Evolutionary conservation across 495 filamentous ascomycete genomes (phyloP).

Genomic region (Penicillium arizonense): DNA sequence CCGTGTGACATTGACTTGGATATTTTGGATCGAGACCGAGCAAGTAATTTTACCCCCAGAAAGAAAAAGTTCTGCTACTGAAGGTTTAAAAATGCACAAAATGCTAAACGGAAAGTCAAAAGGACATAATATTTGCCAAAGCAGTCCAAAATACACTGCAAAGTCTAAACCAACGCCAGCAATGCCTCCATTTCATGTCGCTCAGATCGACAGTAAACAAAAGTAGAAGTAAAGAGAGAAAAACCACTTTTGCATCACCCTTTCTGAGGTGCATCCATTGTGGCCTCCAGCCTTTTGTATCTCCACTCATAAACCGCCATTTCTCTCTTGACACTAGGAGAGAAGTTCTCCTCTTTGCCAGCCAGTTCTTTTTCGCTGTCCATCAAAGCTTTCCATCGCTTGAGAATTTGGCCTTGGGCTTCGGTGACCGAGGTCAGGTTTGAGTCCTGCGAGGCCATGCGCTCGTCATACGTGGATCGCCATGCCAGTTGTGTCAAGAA

Average conservation of each 20-base stretch:
- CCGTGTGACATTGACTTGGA: conserved; percentile 20
- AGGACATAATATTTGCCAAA: conserved; percentile 2
- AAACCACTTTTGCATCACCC: conserved; percentile 12
- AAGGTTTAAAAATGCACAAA: neutral
- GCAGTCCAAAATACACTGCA: conserved; percentile 1
- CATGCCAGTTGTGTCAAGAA: conserved; percentile 42
- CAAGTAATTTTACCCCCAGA: neutral
- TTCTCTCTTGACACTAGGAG: conserved; percentile 33
- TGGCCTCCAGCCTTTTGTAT: conserved; percentile 36
- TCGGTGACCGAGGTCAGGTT: conserved; percentile 40
- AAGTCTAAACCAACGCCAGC: conserved; percentile 32
- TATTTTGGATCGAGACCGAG: neutral
- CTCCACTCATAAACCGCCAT: conserved; percentile 41
- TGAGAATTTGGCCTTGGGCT: conserved; percentile 35
- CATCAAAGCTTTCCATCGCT: conserved; percentile 40
- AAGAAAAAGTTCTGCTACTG: neutral
- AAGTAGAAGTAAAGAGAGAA: neutral
- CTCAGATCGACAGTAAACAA: neutral
- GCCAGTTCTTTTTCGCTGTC: conserved; percentile 36
- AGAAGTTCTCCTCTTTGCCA: conserved; percentile 33
- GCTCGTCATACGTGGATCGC: conserved; percentile 39
- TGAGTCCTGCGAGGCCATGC: conserved; percentile 32
- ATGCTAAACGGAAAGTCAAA: conserved; percentile 1
- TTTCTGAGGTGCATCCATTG: conserved; percentile 20
- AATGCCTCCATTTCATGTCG: conserved; percentile 21